phyloP scores from a whole-genome alignment of 2,329 filamentous ascomycete species.

The Macroventuria anomochaeta region DNA sequence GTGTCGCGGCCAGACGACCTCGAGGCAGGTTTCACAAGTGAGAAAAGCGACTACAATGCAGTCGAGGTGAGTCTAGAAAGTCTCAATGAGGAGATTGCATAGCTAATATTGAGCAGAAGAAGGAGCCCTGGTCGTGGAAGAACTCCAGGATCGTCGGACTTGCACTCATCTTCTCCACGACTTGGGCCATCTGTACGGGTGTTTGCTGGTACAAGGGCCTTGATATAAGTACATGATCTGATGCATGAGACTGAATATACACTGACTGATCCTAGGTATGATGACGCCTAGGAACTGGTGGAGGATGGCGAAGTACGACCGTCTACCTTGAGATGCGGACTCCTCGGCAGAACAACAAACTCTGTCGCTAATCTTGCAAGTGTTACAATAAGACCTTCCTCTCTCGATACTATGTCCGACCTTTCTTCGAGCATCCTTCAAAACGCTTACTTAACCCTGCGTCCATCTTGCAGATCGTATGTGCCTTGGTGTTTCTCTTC shows the following conservation, averaged over 20 bases:
- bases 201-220: conserved; percentile 35
- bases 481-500: not conserved
- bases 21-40: conserved; percentile 31
- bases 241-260: too few relatives aligned
- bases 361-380: not conserved
- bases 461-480: not conserved
- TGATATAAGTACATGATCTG: conserved; percentile 18
- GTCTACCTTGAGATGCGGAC: not conserved
- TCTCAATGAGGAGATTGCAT: not conserved
- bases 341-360: not conserved
- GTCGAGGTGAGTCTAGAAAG: not conserved
- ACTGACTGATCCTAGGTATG: not conserved
- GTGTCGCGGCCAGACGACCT: conserved; percentile 34
- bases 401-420: not conserved
- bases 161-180: conserved; percentile 28
- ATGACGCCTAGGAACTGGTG: conserved; percentile 33
- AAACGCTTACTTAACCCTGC: not conserved
- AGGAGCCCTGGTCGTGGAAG: conserved; percentile 36
- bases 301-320: conserved; percentile 15
- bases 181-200: conserved; percentile 30
- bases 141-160: conserved; percentile 35
- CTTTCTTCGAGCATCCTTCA: too few relatives aligned
- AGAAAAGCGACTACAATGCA: conserved; percentile 10
- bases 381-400: not conserved
- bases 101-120: conserved; percentile 16